phyloP scores from a whole-genome alignment of 2,329 filamentous ascomycete species.

The Sclerotinia trifoliorum region DNA sequence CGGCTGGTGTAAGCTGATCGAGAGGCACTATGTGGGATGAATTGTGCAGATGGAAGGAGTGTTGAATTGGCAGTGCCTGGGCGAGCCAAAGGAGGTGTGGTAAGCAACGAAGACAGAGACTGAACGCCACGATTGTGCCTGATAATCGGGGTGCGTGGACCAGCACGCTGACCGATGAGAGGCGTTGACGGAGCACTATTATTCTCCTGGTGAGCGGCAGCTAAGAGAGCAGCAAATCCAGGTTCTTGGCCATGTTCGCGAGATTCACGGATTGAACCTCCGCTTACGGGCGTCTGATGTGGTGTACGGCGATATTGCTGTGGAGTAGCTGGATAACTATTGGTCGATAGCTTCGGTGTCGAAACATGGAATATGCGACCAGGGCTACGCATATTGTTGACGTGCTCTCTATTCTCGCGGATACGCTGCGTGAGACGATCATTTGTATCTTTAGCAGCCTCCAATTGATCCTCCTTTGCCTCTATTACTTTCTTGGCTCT shows the following conservation, averaged over 20 bases:
- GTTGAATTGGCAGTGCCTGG: conserved; percentile 46
- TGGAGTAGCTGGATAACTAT: conserved; percentile 43
- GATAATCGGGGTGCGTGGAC: conserved; percentile 48
- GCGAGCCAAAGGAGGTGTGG: conserved; percentile 64
- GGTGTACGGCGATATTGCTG: conserved; percentile 48
- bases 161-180: conserved; percentile 29
- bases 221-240: conserved; percentile 70
- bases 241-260: conserved; percentile 57
- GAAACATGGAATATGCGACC: conserved; percentile 65
- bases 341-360: conserved; percentile 50
- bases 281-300: conserved; percentile 51
- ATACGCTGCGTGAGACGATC: conserved; percentile 78
- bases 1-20: conserved; percentile 43
- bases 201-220: conserved; percentile 71
- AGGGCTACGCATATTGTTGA: conserved; percentile 74
- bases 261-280: conserved; percentile 39
- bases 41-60: conserved; percentile 61
- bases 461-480: conserved; percentile 72
- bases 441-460: conserved; percentile 71
- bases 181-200: conserved; percentile 74
- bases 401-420: conserved; percentile 83
- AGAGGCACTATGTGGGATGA: conserved; percentile 61
- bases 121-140: conserved; percentile 75
- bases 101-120: conserved; percentile 80
- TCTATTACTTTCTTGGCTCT: conserved; percentile 77